Conservation (phyloP, 306 rosid genomes). For the Senna tora region DNA sequence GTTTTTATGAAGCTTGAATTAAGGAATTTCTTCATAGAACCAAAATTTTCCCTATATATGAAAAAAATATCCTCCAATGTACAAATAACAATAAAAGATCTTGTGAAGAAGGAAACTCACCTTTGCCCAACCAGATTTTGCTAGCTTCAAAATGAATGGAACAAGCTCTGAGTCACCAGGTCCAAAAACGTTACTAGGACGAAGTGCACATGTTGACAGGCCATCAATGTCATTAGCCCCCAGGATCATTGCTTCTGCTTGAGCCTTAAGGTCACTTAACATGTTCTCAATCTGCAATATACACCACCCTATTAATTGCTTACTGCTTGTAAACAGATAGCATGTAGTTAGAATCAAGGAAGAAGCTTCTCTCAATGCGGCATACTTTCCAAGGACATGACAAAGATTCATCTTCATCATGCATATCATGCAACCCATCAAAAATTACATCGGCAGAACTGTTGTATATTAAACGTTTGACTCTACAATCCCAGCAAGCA, state of each 20-base stretch:
- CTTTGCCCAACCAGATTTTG: conserved; percentile 75
- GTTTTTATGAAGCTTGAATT: conserved; percentile 2
- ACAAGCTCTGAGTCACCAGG: conserved; percentile 74
- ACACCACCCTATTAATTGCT: conserved; percentile 36
- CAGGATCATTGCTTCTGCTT: conserved; percentile 83
- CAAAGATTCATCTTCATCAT: conserved; percentile 48
- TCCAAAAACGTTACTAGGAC: conserved; percentile 87
- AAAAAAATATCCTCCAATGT: conserved; percentile 14
- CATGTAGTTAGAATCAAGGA: conserved; percentile 18
- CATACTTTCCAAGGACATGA: conserved; percentile 71
- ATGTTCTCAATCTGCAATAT: conserved; percentile 64
- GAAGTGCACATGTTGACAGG: conserved; percentile 85
- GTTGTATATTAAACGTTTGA: conserved; percentile 73
- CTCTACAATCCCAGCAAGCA: conserved; percentile 85
- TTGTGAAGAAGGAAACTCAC: conserved; percentile 43
- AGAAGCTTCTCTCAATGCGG: conserved; percentile 38
- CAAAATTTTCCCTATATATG: not conserved
- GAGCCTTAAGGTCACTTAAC: conserved; percentile 78
- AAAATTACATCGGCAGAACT: conserved; percentile 85
- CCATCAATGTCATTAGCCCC: conserved; percentile 75
- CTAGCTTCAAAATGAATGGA: conserved; percentile 56
- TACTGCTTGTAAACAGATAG: conserved; percentile 32
- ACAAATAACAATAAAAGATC: conserved; percentile 11
- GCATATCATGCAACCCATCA: conserved; percentile 62
- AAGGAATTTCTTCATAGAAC: conserved; percentile 1